Percentiles rank a stretch among this genome's conserved stretches.
phyloP scores from a whole-genome alignment of 352 stramenopile genomes.

The Pythium diclinum region DNA sequence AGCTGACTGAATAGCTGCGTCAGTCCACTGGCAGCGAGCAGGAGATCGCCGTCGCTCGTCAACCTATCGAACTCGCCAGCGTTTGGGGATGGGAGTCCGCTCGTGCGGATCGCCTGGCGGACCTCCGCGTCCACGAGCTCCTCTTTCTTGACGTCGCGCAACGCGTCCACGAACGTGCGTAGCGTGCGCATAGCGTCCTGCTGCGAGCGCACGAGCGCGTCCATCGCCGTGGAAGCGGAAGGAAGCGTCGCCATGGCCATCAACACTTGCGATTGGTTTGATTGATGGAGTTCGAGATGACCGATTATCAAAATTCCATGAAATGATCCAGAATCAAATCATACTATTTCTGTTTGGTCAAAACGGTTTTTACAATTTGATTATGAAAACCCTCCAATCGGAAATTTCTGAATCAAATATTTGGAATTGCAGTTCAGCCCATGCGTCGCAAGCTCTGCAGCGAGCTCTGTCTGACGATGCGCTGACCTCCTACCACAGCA shows the following conservation, averaged over 20 bases:
- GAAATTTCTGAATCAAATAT: conserved; percentile 2
- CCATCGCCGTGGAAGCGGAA: conserved; percentile 15
- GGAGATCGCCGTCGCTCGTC: conserved; percentile 12
- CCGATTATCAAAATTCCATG: conserved; percentile 4
- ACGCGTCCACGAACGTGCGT: conserved; percentile 61
- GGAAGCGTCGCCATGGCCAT: conserved; percentile 3
- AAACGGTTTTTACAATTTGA: background rate
- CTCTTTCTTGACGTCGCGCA: conserved; percentile 49
- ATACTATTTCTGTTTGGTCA: background rate
- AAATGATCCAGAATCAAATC: conserved; percentile 15
- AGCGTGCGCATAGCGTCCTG: conserved; percentile 51
- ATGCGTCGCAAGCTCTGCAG: background rate
- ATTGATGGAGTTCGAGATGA: background rate
- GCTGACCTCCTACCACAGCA: no score
- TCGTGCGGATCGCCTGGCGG: conserved; percentile 30
- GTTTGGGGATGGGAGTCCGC: conserved; percentile 26
- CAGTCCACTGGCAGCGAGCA: conserved; percentile 6
- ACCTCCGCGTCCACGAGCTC: conserved; percentile 27
- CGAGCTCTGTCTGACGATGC: background rate
- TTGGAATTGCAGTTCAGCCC: background rate
- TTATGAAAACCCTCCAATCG: background rate
- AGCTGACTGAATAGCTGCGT: conserved; percentile 26
- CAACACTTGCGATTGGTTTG: background rate
- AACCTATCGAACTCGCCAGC: conserved; percentile 19
- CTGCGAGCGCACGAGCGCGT: conserved; percentile 41